Conservation (phyloP, 441 rosid genomes). For the Iberis amara region DNA sequence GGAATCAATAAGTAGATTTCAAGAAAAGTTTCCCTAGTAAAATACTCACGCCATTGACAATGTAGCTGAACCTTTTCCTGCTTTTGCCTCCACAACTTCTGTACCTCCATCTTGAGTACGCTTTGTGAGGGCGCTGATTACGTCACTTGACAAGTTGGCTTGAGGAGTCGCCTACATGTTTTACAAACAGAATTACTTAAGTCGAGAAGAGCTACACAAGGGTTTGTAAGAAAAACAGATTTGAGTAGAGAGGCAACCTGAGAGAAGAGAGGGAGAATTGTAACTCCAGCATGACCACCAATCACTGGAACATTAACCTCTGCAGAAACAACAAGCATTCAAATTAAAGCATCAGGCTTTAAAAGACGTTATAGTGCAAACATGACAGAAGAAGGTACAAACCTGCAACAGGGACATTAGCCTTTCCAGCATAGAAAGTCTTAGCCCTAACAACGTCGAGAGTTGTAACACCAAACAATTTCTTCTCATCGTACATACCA, state of each 20-base stretch:
- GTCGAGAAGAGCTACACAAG: not conserved
- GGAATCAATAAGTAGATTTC: not conserved
- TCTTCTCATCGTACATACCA: conserved; percentile 75
- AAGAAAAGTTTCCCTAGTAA: not conserved
- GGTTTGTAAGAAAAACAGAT: not conserved
- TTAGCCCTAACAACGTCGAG: conserved; percentile 94
- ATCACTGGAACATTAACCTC: conserved; percentile 88
- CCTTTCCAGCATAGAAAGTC: conserved; percentile 93
- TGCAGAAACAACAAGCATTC: conserved; percentile 32
- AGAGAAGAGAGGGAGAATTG: conserved; percentile 90
- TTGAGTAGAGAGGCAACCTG: conserved; percentile 38
- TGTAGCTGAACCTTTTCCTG: conserved; percentile 97
- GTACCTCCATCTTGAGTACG: conserved; percentile 98
- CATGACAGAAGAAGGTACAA: conserved; percentile 3
- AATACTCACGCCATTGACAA: conserved; percentile 91
- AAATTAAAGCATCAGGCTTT: conserved; percentile 1
- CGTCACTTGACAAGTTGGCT: conserved; percentile 64
- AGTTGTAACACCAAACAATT: conserved; percentile 85
- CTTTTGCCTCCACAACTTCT: conserved; percentile 95
- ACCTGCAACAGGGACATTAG: conserved; percentile 77
- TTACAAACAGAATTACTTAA: conserved; percentile 13
- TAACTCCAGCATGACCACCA: conserved; percentile 97
- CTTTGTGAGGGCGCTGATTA: conserved; percentile 73
- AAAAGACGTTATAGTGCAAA: not conserved
- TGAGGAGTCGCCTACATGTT: conserved; percentile 70